Conservation (phyloP, 2,329 filamentous ascomycete genomes). For the Neonectria sp. region DNA sequence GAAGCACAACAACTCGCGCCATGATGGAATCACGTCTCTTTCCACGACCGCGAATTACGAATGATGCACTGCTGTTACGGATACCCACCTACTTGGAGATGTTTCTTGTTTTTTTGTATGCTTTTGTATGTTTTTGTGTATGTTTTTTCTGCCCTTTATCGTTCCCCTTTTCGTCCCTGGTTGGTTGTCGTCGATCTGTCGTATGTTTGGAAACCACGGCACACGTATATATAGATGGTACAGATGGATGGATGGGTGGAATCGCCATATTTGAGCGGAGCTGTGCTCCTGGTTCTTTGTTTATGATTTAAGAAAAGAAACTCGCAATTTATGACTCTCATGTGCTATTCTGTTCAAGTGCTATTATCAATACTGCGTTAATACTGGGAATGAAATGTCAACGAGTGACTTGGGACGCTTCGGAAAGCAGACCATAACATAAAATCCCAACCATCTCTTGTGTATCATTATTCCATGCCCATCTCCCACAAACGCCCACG, state of each 20-base stretch:
- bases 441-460: not conserved
- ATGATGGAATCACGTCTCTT: conserved; percentile 28
- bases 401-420: conserved; percentile 11
- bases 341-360: conserved; percentile 1
- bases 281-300: conserved; percentile 23
- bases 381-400: conserved; percentile 6
- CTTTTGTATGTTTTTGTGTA: conserved; percentile 11
- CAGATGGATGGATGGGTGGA: conserved; percentile 3
- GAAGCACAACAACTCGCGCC: conserved; percentile 17
- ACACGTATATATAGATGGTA: conserved; percentile 30
- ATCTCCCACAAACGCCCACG: not conserved
- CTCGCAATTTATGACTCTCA: not conserved
- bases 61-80: conserved; percentile 33
- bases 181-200: not conserved
- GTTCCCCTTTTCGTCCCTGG: not conserved
- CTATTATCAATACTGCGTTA: conserved; percentile 11
- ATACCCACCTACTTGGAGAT: conserved; percentile 34
- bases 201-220: conserved; percentile 6
- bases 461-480: not conserved
- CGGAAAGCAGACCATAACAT: not conserved
- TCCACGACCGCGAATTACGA: conserved; percentile 32
- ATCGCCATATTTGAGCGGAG: conserved; percentile 14
- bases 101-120: conserved; percentile 18
- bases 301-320: conserved; percentile 6
- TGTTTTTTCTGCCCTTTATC: not conserved